Evolutionary conservation across 2,329 filamentous ascomycete genomes (phyloP).

Genomic region (Fusarium xylarioides): DNA sequence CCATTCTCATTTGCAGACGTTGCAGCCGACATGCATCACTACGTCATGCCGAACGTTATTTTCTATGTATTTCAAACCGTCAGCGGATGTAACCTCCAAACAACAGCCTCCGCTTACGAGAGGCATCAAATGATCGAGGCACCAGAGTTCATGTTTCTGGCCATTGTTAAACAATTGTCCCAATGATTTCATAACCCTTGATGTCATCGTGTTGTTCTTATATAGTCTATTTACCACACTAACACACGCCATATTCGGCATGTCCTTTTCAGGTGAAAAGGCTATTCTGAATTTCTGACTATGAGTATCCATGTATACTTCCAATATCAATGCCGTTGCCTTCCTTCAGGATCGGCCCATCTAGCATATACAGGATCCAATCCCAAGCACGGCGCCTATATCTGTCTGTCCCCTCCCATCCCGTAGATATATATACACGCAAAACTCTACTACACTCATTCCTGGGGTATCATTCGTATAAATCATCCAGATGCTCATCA

Average conservation of each 20-base stretch:
- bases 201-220: background rate
- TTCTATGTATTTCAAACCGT: background rate
- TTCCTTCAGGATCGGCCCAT: background rate
- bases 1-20: background rate
- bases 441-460: slow-evolving; percentile 4
- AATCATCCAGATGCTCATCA: slow-evolving; percentile 16
- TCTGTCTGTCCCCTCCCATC: background rate
- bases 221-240: background rate
- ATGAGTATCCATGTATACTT: background rate
- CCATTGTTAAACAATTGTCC: background rate
- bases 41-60: slow-evolving; percentile 25
- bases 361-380: background rate
- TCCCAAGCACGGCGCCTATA: background rate
- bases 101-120: background rate
- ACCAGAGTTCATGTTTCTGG: background rate
- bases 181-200: background rate
- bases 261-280: background rate
- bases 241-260: background rate
- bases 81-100: background rate
- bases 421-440: slow-evolving; percentile 13
- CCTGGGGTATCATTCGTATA: slow-evolving; percentile 30
- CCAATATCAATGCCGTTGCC: slow-evolving; percentile 1
- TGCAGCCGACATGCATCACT: slow-evolving; percentile 16
- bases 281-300: background rate
- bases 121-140: background rate